These are phyloP conservation scores for Ceratobasidium sp. DNA, from an alignment of 1,284 basidiomycete species.

Conservation along the genomic window DNA sequence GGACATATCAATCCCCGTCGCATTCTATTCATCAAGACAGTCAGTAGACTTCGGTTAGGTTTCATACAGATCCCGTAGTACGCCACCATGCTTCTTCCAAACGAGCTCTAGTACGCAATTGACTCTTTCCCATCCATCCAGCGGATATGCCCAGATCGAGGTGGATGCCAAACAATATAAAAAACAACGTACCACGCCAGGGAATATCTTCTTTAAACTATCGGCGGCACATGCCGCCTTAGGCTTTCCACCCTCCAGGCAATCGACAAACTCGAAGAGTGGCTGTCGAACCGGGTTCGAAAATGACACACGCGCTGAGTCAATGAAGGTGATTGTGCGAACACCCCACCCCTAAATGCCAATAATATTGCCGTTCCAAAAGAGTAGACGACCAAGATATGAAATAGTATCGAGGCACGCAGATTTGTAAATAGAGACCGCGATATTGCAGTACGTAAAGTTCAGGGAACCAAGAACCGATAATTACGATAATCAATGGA, in stretches of 20 bases:
- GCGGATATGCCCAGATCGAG: neutral
- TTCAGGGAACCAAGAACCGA: neutral
- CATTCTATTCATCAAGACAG: slow-evolving; percentile 68
- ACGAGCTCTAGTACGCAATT: neutral
- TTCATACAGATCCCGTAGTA: neutral
- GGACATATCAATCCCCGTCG: slow-evolving; percentile 79
- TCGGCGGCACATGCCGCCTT: slow-evolving; percentile 95
- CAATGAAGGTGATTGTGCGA: slow-evolving; percentile 92
- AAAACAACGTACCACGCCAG: slow-evolving; percentile 80
- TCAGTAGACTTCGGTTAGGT: slow-evolving; percentile 9
- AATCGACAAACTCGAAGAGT: slow-evolving; percentile 95
- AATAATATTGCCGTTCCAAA: neutral
- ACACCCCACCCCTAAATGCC: slow-evolving; percentile 90
- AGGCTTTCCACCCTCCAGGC: slow-evolving; percentile 91
- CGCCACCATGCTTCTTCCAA: slow-evolving; percentile 23
- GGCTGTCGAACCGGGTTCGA: slow-evolving; percentile 98
- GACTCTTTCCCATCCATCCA: neutral
- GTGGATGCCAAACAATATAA: neutral
- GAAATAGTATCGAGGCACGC: neutral
- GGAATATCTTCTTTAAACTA: slow-evolving; percentile 90
- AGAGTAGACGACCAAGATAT: neutral
- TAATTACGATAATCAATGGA: neutral
- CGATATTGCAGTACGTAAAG: too few species aligned
- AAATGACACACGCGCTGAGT: slow-evolving; percentile 92
- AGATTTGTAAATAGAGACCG: slow-evolving; percentile 11